Evolutionary conservation across 345 rosid genomes (phyloP), one percentile per base, ranked within the genome.

Genomic region (Corchorus capsularis): DNA sequence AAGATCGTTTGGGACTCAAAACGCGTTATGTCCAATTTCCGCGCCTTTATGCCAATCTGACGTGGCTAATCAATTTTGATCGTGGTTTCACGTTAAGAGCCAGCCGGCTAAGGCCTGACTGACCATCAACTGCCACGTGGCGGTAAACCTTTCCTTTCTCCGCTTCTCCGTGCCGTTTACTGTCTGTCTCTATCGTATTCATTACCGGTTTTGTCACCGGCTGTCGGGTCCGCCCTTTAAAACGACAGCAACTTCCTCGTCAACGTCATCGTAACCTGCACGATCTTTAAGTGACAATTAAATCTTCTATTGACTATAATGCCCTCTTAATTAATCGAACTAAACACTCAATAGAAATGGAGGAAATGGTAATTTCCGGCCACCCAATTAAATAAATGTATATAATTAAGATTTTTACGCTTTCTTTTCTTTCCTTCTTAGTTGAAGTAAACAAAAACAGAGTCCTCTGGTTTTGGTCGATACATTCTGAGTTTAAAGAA

Each of bases 11-110:
- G 57, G 32, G 32, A 70, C 73, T 70, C 34, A 37, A 70, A 70
- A 53, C 74, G 74, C 62, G 74, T 35, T 17, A n/a, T 27, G 32
- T 9, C 74, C 62, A 70, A 53, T 53, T 70, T 37, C 62, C 62
- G 35, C 74, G 74, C 74, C 74, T 35, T 35, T 37, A 6, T 35
- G 27, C 62, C 61, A 54, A 17, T 70, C 74, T 34, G 17, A 37
- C 49, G 62, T 70, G 74, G 62, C 62, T 17, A 10, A 37, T 70
- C 62, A 6, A 17, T 53, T 27, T 27, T 10, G n/a, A 34, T 34
- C 62, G 62, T 70, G 74, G 34, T 35, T 39, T 35, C 74, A 53
- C 74, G 62, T 70, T 53, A 10, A 6, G 43, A 39, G 62, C 74
- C 34, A 39, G 62, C 74, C 34, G 62, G 34, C 62, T 53, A 14